phyloP scores from a whole-genome alignment of 495 filamentous ascomycete species.

The Filosporella fistucella region DNA sequence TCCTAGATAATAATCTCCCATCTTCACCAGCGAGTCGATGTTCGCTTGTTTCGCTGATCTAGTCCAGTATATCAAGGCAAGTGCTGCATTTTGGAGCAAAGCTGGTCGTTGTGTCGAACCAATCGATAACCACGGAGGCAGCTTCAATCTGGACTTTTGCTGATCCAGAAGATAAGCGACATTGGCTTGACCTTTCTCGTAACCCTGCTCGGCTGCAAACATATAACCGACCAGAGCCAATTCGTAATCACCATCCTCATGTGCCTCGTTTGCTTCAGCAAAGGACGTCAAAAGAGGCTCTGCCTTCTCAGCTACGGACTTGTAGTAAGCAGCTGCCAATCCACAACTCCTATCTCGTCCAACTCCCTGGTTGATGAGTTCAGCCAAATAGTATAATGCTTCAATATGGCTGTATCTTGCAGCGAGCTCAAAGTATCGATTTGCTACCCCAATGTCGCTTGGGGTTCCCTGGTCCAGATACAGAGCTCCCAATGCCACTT shows the following conservation, averaged over 20 bases:
- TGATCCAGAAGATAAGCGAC: conserved; percentile 90
- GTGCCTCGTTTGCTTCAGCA: conserved; percentile 79
- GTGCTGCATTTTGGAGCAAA: conserved; percentile 62
- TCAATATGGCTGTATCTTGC: conserved; percentile 85
- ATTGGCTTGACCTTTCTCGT: conserved; percentile 89
- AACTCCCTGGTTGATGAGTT: conserved; percentile 77
- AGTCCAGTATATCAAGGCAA: conserved; percentile 95
- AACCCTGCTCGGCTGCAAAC: conserved; percentile 94
- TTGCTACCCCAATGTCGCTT: conserved; percentile 57
- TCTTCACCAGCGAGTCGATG: conserved; percentile 91
- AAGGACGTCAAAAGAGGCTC: conserved; percentile 83
- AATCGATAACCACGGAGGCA: conserved; percentile 41
- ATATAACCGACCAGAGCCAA: conserved; percentile 79
- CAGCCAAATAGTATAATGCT: conserved; percentile 91
- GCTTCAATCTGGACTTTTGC: conserved; percentile 57
- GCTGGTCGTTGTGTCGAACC: conserved; percentile 32
- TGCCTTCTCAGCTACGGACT: conserved; percentile 86
- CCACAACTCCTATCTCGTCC: conserved; percentile 77
- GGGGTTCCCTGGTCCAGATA: conserved; percentile 88
- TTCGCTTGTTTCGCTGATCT: conserved; percentile 91
- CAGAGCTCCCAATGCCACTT: conserved; percentile 78
- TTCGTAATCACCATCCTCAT: conserved; percentile 80
- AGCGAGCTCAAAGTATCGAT: conserved; percentile 88
- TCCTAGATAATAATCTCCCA: conserved; percentile 92
- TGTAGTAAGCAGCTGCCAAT: conserved; percentile 85